Evolutionary conservation across 768 basidiomycete species (phyloP), one percentile per base, ranked within the genome.

Genomic region (Rossbeevera mucosa): DNA sequence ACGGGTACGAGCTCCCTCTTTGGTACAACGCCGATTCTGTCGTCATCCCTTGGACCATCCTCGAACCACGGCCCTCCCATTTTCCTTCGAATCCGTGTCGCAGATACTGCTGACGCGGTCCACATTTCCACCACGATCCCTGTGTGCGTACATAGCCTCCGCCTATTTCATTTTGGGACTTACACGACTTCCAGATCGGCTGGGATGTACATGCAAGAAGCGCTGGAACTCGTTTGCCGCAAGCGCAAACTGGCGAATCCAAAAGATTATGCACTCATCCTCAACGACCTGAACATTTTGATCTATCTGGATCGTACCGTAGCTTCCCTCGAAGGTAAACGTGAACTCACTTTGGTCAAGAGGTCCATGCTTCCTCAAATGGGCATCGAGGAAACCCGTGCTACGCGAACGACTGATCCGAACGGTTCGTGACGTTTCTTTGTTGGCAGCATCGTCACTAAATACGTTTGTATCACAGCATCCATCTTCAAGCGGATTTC

Each of bases 151-250:
- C 25, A 22, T 22, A 20, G 6, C n/a, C 28, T 22, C 25, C 5
- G 0, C 9, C 22, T 8, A 26, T 24, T 36, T 28, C 2, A 21
- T 36, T 36, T 40, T 30, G 26, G 18, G 42, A 4, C 45, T 55
- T 44, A 45, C 22, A 5, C 28, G 7, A 26, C 18, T 0, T 54
- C 9, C 31, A 91, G 87, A 5, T 84, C 92, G 8, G 84, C 90
- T 13, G 92, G 90, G 8, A 96, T 93, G 86, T 98, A 98, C 67
- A 88, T 97, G 82, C 93, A 94, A 60, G 95, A 98, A 68, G 91
- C 91, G 1, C 79, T 96, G 21, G 95, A 96, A 55, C 75, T 85
- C 20, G 86, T 91, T 1, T 92, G 89, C 64, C 76, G 80, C 31
- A 82, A 81, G 63, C 79, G 85, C 45, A 82, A 81, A 61, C 69